These are phyloP conservation scores for Solanum hybrid DNA, from an alignment of 305 asterid genomes.

Conservation along the genomic window DNA sequence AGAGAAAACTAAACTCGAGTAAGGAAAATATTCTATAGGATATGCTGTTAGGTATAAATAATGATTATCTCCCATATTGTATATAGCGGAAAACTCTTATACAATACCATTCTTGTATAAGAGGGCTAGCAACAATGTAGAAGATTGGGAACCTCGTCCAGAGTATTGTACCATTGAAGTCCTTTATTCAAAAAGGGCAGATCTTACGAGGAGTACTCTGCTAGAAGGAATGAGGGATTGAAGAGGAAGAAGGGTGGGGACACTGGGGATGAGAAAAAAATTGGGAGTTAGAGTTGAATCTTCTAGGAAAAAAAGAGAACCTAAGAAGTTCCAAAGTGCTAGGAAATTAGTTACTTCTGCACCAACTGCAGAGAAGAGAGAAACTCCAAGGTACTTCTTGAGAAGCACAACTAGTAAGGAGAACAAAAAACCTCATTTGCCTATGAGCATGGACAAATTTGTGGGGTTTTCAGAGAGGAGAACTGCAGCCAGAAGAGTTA, in stretches of 20 bases:
- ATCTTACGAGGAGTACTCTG: conserved; percentile 61
- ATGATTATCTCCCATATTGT: background rate
- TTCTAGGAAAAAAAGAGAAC: conserved; percentile 41
- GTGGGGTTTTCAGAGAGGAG: conserved; percentile 38
- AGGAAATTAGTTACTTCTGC: conserved; percentile 35
- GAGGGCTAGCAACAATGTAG: conserved; percentile 17
- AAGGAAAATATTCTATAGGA: background rate
- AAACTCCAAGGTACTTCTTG: conserved; percentile 45
- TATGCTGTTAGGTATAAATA: background rate
- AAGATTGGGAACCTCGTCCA: conserved; percentile 35
- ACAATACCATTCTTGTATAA: conserved; percentile 8
- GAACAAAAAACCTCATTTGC: conserved; percentile 47
- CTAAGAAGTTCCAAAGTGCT: conserved; percentile 26
- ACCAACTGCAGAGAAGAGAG: conserved; percentile 30
- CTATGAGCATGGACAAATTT: conserved; percentile 24
- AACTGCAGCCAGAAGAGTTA: conserved; percentile 25
- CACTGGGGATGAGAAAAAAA: conserved; percentile 33
- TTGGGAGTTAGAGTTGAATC: conserved; percentile 75
- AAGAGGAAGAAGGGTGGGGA: conserved; percentile 63
- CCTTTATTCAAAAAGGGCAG: conserved; percentile 66
- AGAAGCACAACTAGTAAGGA: conserved; percentile 41
- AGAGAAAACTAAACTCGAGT: background rate
- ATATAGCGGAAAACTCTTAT: background rate
- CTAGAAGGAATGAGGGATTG: conserved; percentile 76
- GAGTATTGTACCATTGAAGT: conserved; percentile 50